Conservation (phyloP, 2,329 filamentous ascomycete genomes). For the Alternaria triticina region DNA sequence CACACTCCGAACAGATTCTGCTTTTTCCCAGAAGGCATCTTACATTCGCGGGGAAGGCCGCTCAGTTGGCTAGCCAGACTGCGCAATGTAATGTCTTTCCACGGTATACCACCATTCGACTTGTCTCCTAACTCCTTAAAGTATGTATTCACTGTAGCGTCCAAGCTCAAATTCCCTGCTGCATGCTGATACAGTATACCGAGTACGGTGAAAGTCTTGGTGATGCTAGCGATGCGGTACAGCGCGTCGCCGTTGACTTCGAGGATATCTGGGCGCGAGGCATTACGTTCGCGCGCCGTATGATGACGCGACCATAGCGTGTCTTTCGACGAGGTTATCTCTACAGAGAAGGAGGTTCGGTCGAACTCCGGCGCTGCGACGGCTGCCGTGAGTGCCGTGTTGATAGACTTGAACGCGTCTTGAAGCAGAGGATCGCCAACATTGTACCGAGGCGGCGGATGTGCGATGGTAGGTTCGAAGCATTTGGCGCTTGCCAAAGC, state of each 20-base stretch:
- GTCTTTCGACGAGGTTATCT: constrained; percentile 48
- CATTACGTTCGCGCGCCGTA: constrained; percentile 46
- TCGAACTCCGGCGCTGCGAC: constrained; percentile 39
- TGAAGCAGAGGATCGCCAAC: constrained; percentile 33
- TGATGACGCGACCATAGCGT: constrained; percentile 50
- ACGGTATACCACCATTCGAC: constrained; percentile 42
- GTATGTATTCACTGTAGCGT: constrained; percentile 43
- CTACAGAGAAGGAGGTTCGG: constrained; percentile 49
- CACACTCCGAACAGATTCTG: constrained; percentile 7
- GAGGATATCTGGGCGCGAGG: constrained; percentile 44
- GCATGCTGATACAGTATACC: constrained; percentile 42
- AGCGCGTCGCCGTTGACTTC: constrained; percentile 48
- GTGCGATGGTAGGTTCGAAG: constrained; percentile 48
- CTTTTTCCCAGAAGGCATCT: neutral
- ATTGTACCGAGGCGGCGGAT: constrained; percentile 46
- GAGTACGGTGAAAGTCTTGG: constrained; percentile 45
- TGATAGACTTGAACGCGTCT: constrained; percentile 40
- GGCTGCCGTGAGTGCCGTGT: constrained; percentile 27
- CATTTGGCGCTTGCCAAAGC: constrained; percentile 33
- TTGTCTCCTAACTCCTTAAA: constrained; percentile 38
- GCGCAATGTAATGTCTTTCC: constrained; percentile 53
- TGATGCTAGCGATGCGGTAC: constrained; percentile 51
- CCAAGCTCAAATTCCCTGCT: constrained; percentile 44
- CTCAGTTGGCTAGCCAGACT: constrained; percentile 52
- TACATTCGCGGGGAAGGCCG: constrained; percentile 52